Conservation (phyloP, 164 flowering plant genomes). For the Sextonia rubra region DNA sequence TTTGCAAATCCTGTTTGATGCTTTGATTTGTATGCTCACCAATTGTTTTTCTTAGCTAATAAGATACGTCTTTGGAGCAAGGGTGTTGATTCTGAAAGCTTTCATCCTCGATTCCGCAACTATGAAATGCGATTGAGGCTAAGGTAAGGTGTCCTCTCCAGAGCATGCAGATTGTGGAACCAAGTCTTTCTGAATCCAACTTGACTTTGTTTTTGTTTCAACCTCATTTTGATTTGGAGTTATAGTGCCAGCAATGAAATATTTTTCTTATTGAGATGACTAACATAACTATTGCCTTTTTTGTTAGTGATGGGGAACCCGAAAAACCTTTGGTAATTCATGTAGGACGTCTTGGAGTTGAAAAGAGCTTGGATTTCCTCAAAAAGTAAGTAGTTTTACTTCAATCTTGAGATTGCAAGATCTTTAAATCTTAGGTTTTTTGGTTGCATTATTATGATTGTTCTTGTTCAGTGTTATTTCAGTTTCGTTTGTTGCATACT, state of each 20-base stretch:
- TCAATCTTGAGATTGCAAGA: not conserved
- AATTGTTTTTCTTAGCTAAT: slow-evolving; percentile 43
- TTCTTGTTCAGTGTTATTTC: not conserved
- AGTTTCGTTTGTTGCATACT: not conserved
- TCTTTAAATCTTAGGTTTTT: not conserved
- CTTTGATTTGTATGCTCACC: slow-evolving; percentile 4
- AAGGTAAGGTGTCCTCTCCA: slow-evolving; percentile 34
- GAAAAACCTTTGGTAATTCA: slow-evolving; percentile 85
- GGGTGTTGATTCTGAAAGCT: slow-evolving; percentile 93
- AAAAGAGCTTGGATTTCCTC: slow-evolving; percentile 94
- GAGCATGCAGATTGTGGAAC: not conserved
- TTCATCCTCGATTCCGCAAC: slow-evolving; percentile 69
- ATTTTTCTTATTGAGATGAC: not conserved
- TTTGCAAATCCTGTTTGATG: not conserved
- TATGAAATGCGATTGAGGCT: slow-evolving; percentile 74
- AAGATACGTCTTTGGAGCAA: slow-evolving; percentile 93
- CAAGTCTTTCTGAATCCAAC: not conserved
- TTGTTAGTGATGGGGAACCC: slow-evolving; percentile 79
- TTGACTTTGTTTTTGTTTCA: not conserved
- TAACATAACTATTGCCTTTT: not conserved
- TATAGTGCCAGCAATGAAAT: not conserved
- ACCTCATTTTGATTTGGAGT: not conserved
- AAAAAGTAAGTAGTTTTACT: slow-evolving; percentile 48
- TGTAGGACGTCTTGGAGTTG: slow-evolving; percentile 94
- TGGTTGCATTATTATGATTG: too few relatives aligned